Percentiles rank a stretch among this genome's conserved stretches.
phyloP scores from a whole-genome alignment of 1,284 basidiomycete species.

The Leccinum subrobustum region DNA sequence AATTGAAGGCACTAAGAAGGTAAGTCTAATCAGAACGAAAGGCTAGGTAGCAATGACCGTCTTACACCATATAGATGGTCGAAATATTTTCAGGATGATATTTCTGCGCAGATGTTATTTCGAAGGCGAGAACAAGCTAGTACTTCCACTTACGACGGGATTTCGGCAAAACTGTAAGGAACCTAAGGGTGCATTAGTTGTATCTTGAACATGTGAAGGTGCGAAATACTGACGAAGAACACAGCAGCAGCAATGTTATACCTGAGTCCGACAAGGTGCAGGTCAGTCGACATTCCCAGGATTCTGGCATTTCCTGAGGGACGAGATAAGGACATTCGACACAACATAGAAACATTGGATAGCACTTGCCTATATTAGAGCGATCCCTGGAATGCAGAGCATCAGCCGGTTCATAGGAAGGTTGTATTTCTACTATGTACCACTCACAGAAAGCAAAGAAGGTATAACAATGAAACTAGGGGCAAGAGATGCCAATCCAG shows the following conservation, averaged over 20 bases:
- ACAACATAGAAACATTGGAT: neutral
- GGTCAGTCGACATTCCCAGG: neutral
- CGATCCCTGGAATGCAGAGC: neutral
- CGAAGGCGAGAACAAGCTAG: neutral
- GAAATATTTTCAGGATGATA: neutral
- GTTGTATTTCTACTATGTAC: neutral
- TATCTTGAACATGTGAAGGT: neutral
- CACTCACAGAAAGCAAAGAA: constrained; percentile 55
- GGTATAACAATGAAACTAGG: constrained; percentile 53
- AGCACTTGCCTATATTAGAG: neutral
- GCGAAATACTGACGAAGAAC: neutral
- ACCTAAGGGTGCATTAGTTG: neutral
- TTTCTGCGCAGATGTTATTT: neutral
- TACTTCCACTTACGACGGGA: neutral
- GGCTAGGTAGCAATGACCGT: neutral
- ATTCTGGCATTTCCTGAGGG: neutral
- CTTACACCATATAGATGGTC: neutral
- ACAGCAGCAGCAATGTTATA: constrained; percentile 1
- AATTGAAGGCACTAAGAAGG: neutral
- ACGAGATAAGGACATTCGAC: neutral
- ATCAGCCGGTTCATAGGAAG: neutral
- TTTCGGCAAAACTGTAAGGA: neutral
- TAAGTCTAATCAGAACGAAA: neutral
- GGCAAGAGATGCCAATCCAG: constrained; percentile 51
- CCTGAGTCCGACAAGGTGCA: neutral